Percentiles rank a stretch among this genome's conserved stretches.
Evolutionary conservation across 2,329 filamentous ascomycete species (phyloP).

Genomic region (Talaromyces amestolkiae): DNA sequence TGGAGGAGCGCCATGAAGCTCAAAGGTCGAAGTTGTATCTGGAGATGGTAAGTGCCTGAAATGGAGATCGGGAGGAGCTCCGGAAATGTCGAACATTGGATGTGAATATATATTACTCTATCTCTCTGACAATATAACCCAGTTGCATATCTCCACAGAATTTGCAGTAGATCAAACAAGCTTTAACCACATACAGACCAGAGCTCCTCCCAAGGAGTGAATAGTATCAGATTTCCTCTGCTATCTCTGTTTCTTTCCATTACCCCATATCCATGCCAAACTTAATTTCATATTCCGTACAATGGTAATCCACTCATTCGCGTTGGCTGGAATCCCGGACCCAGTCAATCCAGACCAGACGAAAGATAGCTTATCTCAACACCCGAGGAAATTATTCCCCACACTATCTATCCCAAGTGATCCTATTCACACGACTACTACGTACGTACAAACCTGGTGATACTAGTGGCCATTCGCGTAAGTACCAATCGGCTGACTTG

Average conservation of each 20-base stretch:
- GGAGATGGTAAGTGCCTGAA: background rate
- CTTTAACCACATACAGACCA: background rate
- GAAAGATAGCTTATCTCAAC: conserved; percentile 1
- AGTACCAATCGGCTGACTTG: background rate
- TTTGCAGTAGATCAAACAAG: background rate
- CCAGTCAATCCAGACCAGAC: background rate
- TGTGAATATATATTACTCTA: background rate
- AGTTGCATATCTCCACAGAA: background rate
- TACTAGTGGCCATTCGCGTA: background rate
- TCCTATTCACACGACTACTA: background rate
- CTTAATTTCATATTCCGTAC: background rate
- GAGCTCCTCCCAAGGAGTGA: background rate
- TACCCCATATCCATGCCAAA: background rate
- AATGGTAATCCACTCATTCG: background rate
- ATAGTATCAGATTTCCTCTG: background rate
- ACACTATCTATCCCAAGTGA: background rate
- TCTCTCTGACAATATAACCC: background rate
- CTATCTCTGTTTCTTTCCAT: background rate
- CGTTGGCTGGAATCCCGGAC: background rate
- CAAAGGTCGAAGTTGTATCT: background rate
- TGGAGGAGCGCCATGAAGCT: background rate
- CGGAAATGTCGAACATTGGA: background rate
- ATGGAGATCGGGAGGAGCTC: background rate
- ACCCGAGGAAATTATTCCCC: background rate
- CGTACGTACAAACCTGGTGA: background rate